Conservation (phyloP, 2,329 filamentous ascomycete genomes). For the Aspergillus pseudoterreus region DNA sequence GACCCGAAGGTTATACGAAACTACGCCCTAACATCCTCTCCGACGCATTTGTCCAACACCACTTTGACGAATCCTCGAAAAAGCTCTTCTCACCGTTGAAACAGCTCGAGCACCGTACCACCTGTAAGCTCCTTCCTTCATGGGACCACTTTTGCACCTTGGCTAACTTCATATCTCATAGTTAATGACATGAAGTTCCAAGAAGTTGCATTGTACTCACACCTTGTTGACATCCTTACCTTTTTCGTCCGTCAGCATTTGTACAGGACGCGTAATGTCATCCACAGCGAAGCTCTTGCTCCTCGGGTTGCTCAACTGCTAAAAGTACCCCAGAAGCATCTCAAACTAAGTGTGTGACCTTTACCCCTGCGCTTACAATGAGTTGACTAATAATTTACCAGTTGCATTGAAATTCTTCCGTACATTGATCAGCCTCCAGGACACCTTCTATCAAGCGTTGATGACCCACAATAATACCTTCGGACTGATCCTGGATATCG, state of each 20-base stretch:
- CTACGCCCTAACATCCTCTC: constrained; percentile 68
- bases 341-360: constrained; percentile 70
- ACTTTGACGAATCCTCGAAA: constrained; percentile 83
- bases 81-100: constrained; percentile 84
- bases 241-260: constrained; percentile 91
- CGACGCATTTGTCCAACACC: constrained; percentile 78
- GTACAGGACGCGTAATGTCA: constrained; percentile 81
- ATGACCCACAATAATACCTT: constrained; percentile 78
- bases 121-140: constrained; percentile 34
- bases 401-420: constrained; percentile 93
- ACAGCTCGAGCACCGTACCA: constrained; percentile 65
- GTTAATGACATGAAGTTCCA: constrained; percentile 72
- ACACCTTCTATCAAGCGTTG: constrained; percentile 86
- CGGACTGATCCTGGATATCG: constrained; percentile 77
- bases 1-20: constrained; percentile 66
- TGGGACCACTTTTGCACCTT: background rate
- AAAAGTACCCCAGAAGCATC: constrained; percentile 78
- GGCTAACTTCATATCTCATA: constrained; percentile 22
- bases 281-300: constrained; percentile 73
- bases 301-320: constrained; percentile 79
- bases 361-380: background rate
- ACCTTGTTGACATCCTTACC: constrained; percentile 87
- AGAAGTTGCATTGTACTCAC: constrained; percentile 84
- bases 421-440: constrained; percentile 76
- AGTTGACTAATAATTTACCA: constrained; percentile 29